Percentiles rank a stretch among this genome's conserved stretches.
Evolutionary conservation across 2,329 filamentous ascomycete species (phyloP).

Genomic region (Acephala macrosclerotiorum): DNA sequence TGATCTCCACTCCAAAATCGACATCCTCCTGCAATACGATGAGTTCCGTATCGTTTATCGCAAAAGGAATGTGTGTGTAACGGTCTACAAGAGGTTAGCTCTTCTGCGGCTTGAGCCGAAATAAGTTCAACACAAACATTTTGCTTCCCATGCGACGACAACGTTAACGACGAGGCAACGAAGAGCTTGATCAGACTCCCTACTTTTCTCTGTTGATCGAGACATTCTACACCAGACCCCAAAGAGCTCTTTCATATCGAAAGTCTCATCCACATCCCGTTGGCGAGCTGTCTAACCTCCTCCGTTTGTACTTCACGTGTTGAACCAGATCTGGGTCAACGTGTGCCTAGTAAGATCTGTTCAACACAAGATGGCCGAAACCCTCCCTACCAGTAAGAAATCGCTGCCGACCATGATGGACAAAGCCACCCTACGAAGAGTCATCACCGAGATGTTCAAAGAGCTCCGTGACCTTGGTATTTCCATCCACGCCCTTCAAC

Average conservation of each 20-base stretch:
- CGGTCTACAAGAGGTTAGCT: not conserved
- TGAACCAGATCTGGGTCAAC: not conserved
- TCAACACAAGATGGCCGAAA: not conserved
- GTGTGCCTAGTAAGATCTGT: not conserved
- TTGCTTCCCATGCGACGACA: not conserved
- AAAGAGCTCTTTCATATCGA: not conserved
- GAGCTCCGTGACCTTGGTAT: conserved; percentile 8
- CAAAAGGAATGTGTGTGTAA: too few species aligned
- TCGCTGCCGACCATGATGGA: not conserved
- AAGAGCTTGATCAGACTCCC: not conserved
- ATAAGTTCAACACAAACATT: not conserved
- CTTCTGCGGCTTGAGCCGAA: not conserved
- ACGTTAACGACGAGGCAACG: not conserved
- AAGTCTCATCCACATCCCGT: not conserved
- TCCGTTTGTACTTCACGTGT: not conserved
- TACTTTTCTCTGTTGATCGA: not conserved
- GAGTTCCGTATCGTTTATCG: too few species aligned
- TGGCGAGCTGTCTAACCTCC: not conserved
- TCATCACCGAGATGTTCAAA: conserved; percentile 9
- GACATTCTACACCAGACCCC: not conserved
- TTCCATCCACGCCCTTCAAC: not conserved
- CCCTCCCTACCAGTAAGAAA: not conserved
- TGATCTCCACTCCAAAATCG: too few species aligned
- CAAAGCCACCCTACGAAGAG: not conserved
- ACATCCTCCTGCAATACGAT: too few species aligned